Conservation (phyloP, 306 rosid species). For the Prunus persica region DNA sequence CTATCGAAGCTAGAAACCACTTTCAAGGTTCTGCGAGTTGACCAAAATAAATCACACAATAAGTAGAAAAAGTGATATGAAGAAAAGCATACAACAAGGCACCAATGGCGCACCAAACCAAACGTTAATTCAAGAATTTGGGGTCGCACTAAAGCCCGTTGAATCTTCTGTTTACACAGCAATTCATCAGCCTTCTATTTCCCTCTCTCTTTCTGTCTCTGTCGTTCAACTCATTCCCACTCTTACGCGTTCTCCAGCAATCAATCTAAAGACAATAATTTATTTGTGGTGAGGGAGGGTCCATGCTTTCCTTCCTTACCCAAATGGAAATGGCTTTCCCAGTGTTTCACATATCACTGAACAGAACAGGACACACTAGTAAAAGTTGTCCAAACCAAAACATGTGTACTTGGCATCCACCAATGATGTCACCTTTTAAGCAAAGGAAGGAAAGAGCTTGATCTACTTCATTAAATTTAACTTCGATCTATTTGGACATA, state of each 20-base stretch:
- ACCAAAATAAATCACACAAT: constrained; percentile 16
- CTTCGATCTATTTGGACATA: neutral
- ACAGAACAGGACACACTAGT: neutral
- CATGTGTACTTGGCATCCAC: neutral
- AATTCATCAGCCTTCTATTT: neutral
- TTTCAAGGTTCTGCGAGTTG: constrained; percentile 13
- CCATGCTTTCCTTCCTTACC: neutral
- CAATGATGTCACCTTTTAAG: neutral
- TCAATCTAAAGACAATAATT: neutral
- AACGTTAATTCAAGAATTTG: neutral
- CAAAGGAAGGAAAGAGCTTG: neutral
- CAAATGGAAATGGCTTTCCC: neutral
- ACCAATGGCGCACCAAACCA: constrained; percentile 9
- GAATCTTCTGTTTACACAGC: constrained; percentile 1
- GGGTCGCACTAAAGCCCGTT: constrained; percentile 8
- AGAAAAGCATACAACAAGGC: neutral
- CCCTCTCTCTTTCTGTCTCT: neutral
- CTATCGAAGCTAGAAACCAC: constrained; percentile 5
- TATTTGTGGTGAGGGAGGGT: neutral
- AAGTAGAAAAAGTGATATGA: neutral
- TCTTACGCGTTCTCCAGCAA: no score
- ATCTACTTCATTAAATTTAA: neutral
- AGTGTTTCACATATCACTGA: neutral
- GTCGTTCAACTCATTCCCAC: neutral
- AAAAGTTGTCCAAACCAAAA: neutral